Base-by-base conservation (phyloP, 2,329 filamentous ascomycete genomes). In the Leptosphaerulina australis region DNA sequence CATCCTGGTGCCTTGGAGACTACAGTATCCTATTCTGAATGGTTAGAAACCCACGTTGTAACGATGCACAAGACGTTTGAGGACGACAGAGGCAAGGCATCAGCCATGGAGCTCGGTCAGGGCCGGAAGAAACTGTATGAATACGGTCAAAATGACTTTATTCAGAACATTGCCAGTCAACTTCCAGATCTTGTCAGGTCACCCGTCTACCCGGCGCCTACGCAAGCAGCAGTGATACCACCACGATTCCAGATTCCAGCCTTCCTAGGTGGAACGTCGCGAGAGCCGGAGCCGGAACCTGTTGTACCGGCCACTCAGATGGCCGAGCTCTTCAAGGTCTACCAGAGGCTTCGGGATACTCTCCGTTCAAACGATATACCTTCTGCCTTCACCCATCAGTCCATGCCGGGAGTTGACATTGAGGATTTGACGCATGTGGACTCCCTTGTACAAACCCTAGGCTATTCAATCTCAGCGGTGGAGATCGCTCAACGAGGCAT, bases 401-500 rank as follows among this genome's bases (percentile, higher is more conserved):
- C 76, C 11, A 73, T 75, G 8, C 66, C 72, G 3, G 63, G 73
- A 5, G 63, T 63, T 14, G 67, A 65, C 8, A 48, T 66, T 0
- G 79, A 81, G 33, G 80, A 83, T 24, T 62, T 80, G 49, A 76
- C 78, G 1, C 70, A 79, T 50, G 77, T 77, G 49, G 85, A 88
- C 61, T 81, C 81, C 1, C 72, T 91, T 9, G 82, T 85, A 11
- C 80, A 81, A 50, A 79, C 85, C 1, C 84, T 97, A 11, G 93
- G 90, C 2, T 91, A 86, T 68, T 93, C 92, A 0, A 91, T 99
- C 50, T 87, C 91, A 7, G 86, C 91, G 0, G 86, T 90, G 3
- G 94, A 99, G 74, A 96, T 97, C 58, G 87, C 92, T 56, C 91
- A 97, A 70, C 88, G 94, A 62, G 94, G 94, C 5, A 79, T 91